Percentiles rank a stretch among this genome's conserved stretches.
phyloP scores from a whole-genome alignment of 2,329 filamentous ascomycete genomes.

The Fusarium ambrosium region DNA sequence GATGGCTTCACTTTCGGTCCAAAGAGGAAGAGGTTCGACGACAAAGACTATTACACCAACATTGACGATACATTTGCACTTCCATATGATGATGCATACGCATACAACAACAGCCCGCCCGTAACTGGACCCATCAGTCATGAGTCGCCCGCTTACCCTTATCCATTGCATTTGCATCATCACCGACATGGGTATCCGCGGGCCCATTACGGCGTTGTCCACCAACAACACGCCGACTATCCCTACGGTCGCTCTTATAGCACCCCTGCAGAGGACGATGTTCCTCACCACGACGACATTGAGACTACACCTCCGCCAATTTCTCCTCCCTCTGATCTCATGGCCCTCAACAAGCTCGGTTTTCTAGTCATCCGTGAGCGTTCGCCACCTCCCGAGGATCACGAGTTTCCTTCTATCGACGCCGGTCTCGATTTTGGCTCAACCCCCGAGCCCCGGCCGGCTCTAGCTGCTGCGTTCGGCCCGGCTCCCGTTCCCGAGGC shows the following conservation, averaged over 20 bases:
- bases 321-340: constrained; percentile 40
- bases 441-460: constrained; percentile 33
- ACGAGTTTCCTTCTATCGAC: constrained; percentile 29
- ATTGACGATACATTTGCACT: constrained; percentile 10
- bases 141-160: constrained; percentile 5
- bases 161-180: not conserved
- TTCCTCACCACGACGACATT: constrained; percentile 28
- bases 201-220: not conserved
- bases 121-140: constrained; percentile 26
- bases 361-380: constrained; percentile 58
- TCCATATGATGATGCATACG: constrained; percentile 13
- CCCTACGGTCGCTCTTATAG: constrained; percentile 15
- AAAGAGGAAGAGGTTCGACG: constrained; percentile 44
- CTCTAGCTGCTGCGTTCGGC: constrained; percentile 24
- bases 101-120: constrained; percentile 18
- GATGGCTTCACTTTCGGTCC: constrained; percentile 37
- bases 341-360: constrained; percentile 51
- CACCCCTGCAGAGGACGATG: constrained; percentile 22
- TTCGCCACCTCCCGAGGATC: constrained; percentile 42
- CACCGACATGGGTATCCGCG: constrained; percentile 14
- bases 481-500: constrained; percentile 29
- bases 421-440: constrained; percentile 34
- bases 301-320: constrained; percentile 29
- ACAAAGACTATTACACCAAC: not conserved
- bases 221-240: constrained; percentile 26